phyloP scores from a whole-genome alignment of 371 early-diverging fungal genomes.

The Mucor piriformis region DNA sequence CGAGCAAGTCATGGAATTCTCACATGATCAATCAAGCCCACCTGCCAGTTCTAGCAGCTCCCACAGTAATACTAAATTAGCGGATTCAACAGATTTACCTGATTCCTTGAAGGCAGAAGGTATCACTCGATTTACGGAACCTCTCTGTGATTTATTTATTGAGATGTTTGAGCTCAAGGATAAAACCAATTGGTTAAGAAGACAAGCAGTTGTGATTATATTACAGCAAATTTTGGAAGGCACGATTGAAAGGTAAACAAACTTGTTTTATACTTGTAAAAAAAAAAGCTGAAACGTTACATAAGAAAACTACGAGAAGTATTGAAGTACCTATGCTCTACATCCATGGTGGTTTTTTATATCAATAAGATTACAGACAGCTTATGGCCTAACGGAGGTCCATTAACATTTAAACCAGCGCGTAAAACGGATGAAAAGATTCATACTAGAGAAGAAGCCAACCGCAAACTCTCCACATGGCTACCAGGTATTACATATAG shows the following conservation, averaged over 20 bases:
- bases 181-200: slow-evolving; percentile 85
- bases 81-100: slow-evolving; percentile 14
- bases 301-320: slow-evolving; percentile 52
- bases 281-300: too few relatives aligned
- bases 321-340: slow-evolving; percentile 38
- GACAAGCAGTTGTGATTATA: slow-evolving; percentile 83
- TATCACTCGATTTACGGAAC: slow-evolving; percentile 64
- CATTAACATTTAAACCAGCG: slow-evolving; percentile 32
- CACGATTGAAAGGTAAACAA: slow-evolving; percentile 73
- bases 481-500: slow-evolving; percentile 52
- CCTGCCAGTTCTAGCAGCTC: slow-evolving; percentile 17
- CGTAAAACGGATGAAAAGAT: slow-evolving; percentile 60
- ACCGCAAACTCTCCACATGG: slow-evolving; percentile 65
- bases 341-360: slow-evolving; percentile 48
- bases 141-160: slow-evolving; percentile 80
- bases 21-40: slow-evolving; percentile 21
- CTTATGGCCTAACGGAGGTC: slow-evolving; percentile 59
- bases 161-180: slow-evolving; percentile 88
- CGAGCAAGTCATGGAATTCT: slow-evolving; percentile 65
- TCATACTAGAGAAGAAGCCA: slow-evolving; percentile 64
- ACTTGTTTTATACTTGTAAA: background rate
- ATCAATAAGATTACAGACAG: slow-evolving; percentile 41
- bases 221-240: slow-evolving; percentile 87
- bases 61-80: slow-evolving; percentile 7
- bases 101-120: slow-evolving; percentile 49